Evolutionary conservation across 352 stramenopile species (phyloP), one percentile per base, ranked within the genome.

Genomic region (Phytophthora rubi): DNA sequence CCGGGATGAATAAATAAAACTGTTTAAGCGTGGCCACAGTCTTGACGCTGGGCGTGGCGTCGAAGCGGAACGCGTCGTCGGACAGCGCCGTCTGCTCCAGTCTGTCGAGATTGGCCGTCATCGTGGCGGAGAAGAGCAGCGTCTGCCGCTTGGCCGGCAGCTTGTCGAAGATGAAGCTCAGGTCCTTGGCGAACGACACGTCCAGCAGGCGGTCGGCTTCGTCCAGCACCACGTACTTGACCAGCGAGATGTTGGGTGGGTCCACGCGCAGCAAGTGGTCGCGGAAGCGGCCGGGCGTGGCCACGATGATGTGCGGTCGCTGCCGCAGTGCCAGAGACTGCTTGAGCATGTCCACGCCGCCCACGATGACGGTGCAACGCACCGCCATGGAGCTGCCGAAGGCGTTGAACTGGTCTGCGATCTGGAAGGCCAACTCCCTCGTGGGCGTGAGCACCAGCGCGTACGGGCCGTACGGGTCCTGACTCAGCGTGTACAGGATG

Each of bases 1-100:
- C 86, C 4, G 98, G 98, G 77, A 99, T 98, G 75, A 99, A 99
- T 67, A 99, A 84, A 80, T 99, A 99, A 78, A 98, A 88, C 83
- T 99, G 97, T 57, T 96, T 93, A 8, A 99, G 82, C 33, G 93
- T 97, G 32, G 84, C 71, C 52, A 98, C 96, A 12, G 98, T 97
- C 69, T 96, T 97, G 53, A 92, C 68, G 26, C 85, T 92, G 9
- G 84, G 81, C 28, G 82, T 95, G 5, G 79, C 86, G 44, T 96
- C 85, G 51, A 92, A 95, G 35, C 80, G 81, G 73, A 91, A 93
- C 23, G 74, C 75, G 26, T 81, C 56, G 12, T 74, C 54, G 9
- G 77, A 88, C 44, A 95, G 75, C 51, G 87, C 86, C 53, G 93
- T 87, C 16, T 81, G 73, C 75, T 95, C 88, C 4, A 96, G 68